phyloP scores from a whole-genome alignment of 1,139 yeast species.

The Taphrina communis region DNA sequence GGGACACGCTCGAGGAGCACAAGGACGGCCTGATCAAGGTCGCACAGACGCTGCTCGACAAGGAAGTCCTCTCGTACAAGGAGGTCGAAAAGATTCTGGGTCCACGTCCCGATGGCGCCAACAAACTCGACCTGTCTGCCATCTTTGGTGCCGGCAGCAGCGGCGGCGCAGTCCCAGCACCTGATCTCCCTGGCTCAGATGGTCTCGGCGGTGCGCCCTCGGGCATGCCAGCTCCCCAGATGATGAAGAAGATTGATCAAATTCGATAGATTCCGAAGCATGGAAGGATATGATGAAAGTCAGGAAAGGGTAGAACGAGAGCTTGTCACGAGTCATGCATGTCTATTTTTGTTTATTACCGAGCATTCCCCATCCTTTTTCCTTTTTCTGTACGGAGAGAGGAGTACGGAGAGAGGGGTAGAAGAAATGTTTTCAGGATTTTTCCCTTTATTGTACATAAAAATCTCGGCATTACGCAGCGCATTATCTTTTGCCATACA shows the following conservation, averaged over 20 bases:
- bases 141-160: slow-evolving; percentile 40
- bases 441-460: not conserved
- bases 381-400: too few species aligned
- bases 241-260: slow-evolving; percentile 11
- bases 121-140: slow-evolving; percentile 30
- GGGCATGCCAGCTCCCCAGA: slow-evolving; percentile 27
- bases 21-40: slow-evolving; percentile 76
- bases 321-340: not conserved
- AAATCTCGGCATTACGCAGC: too few species aligned
- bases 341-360: too few species aligned
- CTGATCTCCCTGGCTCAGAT: slow-evolving; percentile 31
- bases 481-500: too few species aligned
- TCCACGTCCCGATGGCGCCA: slow-evolving; percentile 66
- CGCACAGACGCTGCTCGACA: slow-evolving; percentile 80
- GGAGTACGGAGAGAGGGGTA: too few species aligned
- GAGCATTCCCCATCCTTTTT: not conserved
- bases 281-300: not conserved
- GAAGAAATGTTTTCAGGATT: too few species aligned
- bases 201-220: slow-evolving; percentile 33
- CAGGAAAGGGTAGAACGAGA: not conserved
- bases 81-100: slow-evolving; percentile 89
- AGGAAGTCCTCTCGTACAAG: slow-evolving; percentile 86
- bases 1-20: slow-evolving; percentile 69
- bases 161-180: slow-evolving; percentile 28
- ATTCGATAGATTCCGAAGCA: not conserved